These are phyloP conservation scores for Centella asiatica DNA, from an alignment of 129 eudicot genomes.

Conservation along the genomic window DNA sequence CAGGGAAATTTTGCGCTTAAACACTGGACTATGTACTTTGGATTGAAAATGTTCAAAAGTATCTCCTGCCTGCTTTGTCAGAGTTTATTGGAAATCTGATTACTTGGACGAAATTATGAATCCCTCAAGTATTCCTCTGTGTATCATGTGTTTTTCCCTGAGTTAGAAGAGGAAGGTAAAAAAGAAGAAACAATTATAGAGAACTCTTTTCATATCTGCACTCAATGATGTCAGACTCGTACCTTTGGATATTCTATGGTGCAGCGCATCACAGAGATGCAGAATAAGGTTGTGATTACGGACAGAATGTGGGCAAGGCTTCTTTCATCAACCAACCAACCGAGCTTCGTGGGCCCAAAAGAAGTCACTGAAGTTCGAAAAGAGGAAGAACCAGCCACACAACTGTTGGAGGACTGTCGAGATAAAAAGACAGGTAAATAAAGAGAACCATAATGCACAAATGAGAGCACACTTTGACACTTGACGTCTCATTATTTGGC, in stretches of 20 bases:
- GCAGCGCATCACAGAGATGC: conserved; percentile 61
- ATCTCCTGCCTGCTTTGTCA: too few species aligned
- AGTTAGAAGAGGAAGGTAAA: not conserved
- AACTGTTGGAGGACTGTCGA: conserved; percentile 33
- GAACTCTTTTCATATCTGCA: too few species aligned
- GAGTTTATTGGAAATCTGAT: too few species aligned
- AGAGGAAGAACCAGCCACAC: conserved; percentile 26
- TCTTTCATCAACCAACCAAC: conserved; percentile 65
- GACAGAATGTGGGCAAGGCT: conserved; percentile 87
- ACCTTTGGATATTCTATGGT: not conserved
- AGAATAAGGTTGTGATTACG: conserved; percentile 59
- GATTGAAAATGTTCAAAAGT: too few species aligned
- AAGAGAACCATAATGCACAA: conserved; percentile 5
- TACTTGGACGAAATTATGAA: too few species aligned
- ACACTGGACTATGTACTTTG: too few species aligned
- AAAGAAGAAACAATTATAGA: not conserved
- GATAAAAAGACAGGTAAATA: conserved; percentile 17
- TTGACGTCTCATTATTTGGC: not conserved
- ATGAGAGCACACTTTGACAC: not conserved
- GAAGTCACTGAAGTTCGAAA: conserved; percentile 24
- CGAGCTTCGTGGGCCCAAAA: conserved; percentile 55
- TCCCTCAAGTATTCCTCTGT: too few species aligned
- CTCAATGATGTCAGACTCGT: not conserved
- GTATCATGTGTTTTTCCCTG: not conserved
- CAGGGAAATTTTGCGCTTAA: too few species aligned